These are phyloP conservation scores for Phialophora chinensis DNA, from an alignment of 2,329 filamentous ascomycete genomes.

Conservation along the genomic window DNA sequence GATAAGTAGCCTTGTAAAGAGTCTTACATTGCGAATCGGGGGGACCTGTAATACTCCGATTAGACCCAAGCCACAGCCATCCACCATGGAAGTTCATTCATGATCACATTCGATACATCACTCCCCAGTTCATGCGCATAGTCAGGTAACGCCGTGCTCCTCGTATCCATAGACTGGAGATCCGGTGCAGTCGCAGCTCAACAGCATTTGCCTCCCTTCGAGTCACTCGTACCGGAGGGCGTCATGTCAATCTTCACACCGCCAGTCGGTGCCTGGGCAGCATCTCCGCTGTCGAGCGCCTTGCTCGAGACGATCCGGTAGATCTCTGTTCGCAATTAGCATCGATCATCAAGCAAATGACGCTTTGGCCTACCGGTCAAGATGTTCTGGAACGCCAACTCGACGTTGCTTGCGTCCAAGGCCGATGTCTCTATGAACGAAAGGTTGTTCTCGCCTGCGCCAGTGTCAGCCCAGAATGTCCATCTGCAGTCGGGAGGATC, in stretches of 20 bases:
- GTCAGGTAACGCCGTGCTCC: conserved; percentile 32
- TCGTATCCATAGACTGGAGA: background rate
- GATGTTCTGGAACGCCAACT: conserved; percentile 99
- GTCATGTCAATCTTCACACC: conserved; percentile 82
- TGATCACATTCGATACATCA: conserved; percentile 33
- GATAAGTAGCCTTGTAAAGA: background rate
- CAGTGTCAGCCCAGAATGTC: conserved; percentile 36
- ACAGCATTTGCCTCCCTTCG: conserved; percentile 83
- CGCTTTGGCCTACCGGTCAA: conserved; percentile 74
- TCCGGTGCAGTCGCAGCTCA: conserved; percentile 44
- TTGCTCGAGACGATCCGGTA: conserved; percentile 99
- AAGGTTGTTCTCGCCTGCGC: conserved; percentile 88
- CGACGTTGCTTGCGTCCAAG: conserved; percentile 97
- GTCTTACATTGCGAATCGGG: conserved; percentile 3
- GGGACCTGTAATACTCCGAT: conserved; percentile 4
- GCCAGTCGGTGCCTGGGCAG: conserved; percentile 77
- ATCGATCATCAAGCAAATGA: conserved; percentile 26
- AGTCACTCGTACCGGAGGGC: conserved; percentile 79
- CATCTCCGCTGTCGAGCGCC: conserved; percentile 88
- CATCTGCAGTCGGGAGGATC: background rate
- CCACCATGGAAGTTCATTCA: conserved; percentile 27
- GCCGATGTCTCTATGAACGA: conserved; percentile 99
- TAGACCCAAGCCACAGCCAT: conserved; percentile 15
- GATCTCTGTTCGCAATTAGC: conserved; percentile 67
- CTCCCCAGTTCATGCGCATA: conserved; percentile 20